phyloP scores from a whole-genome alignment of 2,329 filamentous ascomycete species.

The Zarea fungicola region DNA sequence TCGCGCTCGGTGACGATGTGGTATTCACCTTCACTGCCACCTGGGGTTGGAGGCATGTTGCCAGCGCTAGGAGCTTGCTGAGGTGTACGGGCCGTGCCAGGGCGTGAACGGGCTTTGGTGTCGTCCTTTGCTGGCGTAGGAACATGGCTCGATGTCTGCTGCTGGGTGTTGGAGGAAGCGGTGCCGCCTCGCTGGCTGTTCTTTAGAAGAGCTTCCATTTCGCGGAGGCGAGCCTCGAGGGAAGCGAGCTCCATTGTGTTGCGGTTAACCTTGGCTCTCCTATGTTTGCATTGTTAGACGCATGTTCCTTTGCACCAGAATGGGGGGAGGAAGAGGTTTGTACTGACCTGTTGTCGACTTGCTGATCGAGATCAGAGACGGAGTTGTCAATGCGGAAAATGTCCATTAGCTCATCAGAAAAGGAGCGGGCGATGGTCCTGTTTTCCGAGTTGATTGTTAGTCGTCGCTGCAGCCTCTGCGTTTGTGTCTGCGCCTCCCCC shows the following conservation, averaged over 20 bases:
- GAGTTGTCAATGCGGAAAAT: slow-evolving; percentile 84
- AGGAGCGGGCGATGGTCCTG: slow-evolving; percentile 83
- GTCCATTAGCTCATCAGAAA: slow-evolving; percentile 79
- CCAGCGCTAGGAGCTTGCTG: slow-evolving; percentile 48
- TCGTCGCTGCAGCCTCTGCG: slow-evolving; percentile 8
- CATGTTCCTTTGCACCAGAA: too few relatives aligned
- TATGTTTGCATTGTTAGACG: slow-evolving; percentile 29
- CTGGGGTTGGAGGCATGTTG: slow-evolving; percentile 56
- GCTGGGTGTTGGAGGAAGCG: slow-evolving; percentile 17
- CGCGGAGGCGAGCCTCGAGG: slow-evolving; percentile 76
- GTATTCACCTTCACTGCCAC: slow-evolving; percentile 60
- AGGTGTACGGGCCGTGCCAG: slow-evolving; percentile 48
- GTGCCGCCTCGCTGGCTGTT: slow-evolving; percentile 19
- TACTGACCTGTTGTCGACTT: slow-evolving; percentile 76
- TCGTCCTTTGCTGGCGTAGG: slow-evolving; percentile 21
- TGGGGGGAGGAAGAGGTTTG: slow-evolving; percentile 1
- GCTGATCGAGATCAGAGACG: slow-evolving; percentile 65
- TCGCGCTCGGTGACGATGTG: slow-evolving; percentile 24
- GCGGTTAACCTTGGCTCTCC: slow-evolving; percentile 71
- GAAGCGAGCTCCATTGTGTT: slow-evolving; percentile 77
- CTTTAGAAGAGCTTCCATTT: slow-evolving; percentile 74
- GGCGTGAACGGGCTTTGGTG: slow-evolving; percentile 43
- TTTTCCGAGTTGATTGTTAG: slow-evolving; percentile 10
- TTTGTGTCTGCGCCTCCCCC: neutral
- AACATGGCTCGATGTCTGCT: slow-evolving; percentile 22